phyloP scores from a whole-genome alignment of 805 yeast species.

The Barnettozyma vustinii region DNA sequence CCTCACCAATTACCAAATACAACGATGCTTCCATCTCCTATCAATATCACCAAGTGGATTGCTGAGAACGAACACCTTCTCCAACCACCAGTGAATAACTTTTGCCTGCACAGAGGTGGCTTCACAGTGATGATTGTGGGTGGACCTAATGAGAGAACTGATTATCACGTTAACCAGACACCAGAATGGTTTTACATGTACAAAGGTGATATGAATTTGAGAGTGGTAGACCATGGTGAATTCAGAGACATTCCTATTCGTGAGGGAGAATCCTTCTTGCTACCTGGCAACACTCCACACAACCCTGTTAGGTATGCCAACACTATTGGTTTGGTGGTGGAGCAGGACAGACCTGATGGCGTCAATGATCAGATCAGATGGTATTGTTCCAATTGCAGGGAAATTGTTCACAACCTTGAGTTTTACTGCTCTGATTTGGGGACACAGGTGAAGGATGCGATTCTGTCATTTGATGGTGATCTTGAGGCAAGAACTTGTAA shows the following conservation, averaged over 20 bases:
- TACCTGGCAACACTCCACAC: conserved; percentile 84
- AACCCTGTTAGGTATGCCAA: conserved; percentile 82
- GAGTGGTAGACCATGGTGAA: conserved; percentile 74
- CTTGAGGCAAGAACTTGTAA: conserved; percentile 62
- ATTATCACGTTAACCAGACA: conserved; percentile 88
- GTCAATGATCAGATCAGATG: conserved; percentile 73
- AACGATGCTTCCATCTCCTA: conserved; percentile 47
- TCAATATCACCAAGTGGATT: conserved; percentile 78
- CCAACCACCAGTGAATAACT: conserved; percentile 91
- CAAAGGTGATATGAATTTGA: conserved; percentile 79
- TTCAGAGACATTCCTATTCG: conserved; percentile 69
- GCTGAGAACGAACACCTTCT: conserved; percentile 67
- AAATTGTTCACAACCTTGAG: conserved; percentile 58
- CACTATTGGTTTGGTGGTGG: conserved; percentile 87
- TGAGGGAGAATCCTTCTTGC: conserved; percentile 85
- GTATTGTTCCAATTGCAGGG: conserved; percentile 74
- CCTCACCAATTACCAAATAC: too few relatives aligned
- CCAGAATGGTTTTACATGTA: conserved; percentile 91
- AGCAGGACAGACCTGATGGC: conserved; percentile 80
- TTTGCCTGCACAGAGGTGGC: conserved; percentile 85
- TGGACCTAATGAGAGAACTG: conserved; percentile 92
- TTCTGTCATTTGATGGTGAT: conserved; percentile 61
- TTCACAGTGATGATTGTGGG: conserved; percentile 91
- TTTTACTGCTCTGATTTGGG: conserved; percentile 82
- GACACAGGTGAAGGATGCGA: conserved; percentile 83